These are phyloP conservation scores for Candida montana DNA, from an alignment of 805 yeast species.

Conservation along the genomic window DNA sequence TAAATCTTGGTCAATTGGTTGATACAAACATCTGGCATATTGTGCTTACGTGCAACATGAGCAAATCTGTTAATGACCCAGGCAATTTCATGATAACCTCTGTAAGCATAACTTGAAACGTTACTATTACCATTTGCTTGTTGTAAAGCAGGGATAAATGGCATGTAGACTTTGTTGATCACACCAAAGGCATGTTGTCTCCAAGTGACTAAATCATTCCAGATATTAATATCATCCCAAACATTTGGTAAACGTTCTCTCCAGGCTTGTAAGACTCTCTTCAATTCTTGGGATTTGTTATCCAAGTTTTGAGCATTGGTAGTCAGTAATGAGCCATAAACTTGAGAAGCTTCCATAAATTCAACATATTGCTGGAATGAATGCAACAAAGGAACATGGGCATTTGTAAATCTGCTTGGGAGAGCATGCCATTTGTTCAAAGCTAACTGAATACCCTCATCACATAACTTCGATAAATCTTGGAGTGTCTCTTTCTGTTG, in stretches of 20 bases:
- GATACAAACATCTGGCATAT: conserved; percentile 94
- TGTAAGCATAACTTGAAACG: conserved; percentile 88
- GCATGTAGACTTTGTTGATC: conserved; percentile 89
- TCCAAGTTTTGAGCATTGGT: conserved; percentile 92
- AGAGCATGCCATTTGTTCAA: conserved; percentile 89
- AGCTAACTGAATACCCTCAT: conserved; percentile 93
- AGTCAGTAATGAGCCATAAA: conserved; percentile 78
- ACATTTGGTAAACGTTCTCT: conserved; percentile 91
- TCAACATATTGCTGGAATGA: conserved; percentile 97
- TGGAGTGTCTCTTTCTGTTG: conserved; percentile 83
- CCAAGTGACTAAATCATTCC: conserved; percentile 99
- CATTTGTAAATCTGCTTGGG: conserved; percentile 67
- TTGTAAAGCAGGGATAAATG: conserved; percentile 81
- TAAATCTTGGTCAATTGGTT: conserved; percentile 89
- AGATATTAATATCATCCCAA: conserved; percentile 96
- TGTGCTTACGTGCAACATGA: conserved; percentile 95
- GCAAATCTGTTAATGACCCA: conserved; percentile 99
- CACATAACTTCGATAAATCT: conserved; percentile 81
- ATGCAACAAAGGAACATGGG: conserved; percentile 86
- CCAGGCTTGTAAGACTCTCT: conserved; percentile 95
- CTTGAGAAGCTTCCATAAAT: conserved; percentile 94
- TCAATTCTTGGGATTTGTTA: conserved; percentile 87
- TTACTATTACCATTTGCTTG: conserved; percentile 61
- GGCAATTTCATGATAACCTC: conserved; percentile 98
- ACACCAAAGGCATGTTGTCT: conserved; percentile 97